Evolutionary conservation across 2,329 filamentous ascomycete genomes (phyloP), one percentile per base, ranked within the genome.

Genomic region (Elsinoe ampelina): DNA sequence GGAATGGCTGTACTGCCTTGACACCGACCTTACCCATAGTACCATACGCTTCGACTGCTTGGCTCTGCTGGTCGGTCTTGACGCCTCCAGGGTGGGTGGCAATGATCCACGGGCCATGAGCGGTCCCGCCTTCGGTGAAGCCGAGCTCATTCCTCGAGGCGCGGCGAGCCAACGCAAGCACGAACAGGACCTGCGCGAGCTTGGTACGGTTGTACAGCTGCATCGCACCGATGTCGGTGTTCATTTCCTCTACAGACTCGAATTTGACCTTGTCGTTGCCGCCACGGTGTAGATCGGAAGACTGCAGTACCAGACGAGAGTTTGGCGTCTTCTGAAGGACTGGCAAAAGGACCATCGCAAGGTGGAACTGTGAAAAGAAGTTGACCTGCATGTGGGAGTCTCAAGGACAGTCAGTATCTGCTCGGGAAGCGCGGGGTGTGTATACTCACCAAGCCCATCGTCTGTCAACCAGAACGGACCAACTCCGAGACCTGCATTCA

Each of bases 341-440:
- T 1, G 75, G 75, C 5, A 78, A 71, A 7, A 78, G 67, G 0
- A 66, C 70, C 59, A 77, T 68, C n/a, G 71, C 68, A 1, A 80
- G 68, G 61, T 77, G 77, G 58, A 76, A 72, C 59, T 78, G 76
- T 13, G 75, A 70, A 61, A 79, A 71, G 58, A 76, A 68, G 60
- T 79, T 79, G 60, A 78, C 70, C 63, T 78, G 73, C 67, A 79
- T 77, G 61, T 77, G 73, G 42, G 68, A 70, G 63, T 78, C 76
- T 50, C 5, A 11, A 17, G n/a, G 26, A 17, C n/a, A 5, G 12
- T 35, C 26, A 50, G 26, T 11, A 2, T 26, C 7, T 22, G 8
- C 5, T n/a, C 11, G 13, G 17, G 36, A 2, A 39, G 36, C 17
- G 36, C 17, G 36, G 13, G 10, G 5, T 39, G n/a, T 5, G 12